A percentile compares a stretch with the other conserved stretches of the same genome.
Conservation (phyloP, 768 basidiomycete species). For the Polyporus arcularius region DNA sequence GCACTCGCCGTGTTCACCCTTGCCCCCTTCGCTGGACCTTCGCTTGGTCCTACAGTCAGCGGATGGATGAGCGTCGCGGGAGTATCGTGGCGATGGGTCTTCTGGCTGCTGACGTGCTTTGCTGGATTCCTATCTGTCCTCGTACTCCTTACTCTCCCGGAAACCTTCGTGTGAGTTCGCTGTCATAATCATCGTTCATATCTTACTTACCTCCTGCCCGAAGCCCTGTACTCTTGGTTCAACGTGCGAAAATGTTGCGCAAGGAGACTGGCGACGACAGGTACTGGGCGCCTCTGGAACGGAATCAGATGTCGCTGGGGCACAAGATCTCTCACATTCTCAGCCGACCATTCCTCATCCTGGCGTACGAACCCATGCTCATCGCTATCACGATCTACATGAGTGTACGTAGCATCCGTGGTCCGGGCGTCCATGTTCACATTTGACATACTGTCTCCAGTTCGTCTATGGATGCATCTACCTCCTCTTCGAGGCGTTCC, state of each 20-base stretch:
- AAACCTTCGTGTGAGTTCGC: slow-evolving; percentile 51
- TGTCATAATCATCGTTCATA: not conserved
- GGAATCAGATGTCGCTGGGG: slow-evolving; percentile 37
- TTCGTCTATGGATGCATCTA: slow-evolving; percentile 69
- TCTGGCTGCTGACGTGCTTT: slow-evolving; percentile 63
- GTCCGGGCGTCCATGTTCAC: not conserved
- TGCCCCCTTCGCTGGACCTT: slow-evolving; percentile 63
- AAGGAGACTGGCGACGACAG: slow-evolving; percentile 52
- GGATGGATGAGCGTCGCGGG: slow-evolving; percentile 40
- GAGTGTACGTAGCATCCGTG: slow-evolving; percentile 42
- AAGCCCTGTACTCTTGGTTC: slow-evolving; percentile 58
- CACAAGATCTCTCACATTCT: slow-evolving; percentile 49
- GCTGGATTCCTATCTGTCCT: slow-evolving; percentile 51
- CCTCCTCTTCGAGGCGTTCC: slow-evolving; percentile 64
- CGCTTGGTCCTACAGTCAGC: slow-evolving; percentile 35
- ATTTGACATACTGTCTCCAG: slow-evolving; percentile 17
- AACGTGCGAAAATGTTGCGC: slow-evolving; percentile 50
- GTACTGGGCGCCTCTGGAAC: slow-evolving; percentile 57
- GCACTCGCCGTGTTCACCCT: slow-evolving; percentile 57
- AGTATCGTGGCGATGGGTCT: slow-evolving; percentile 66
- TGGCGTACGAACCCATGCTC: slow-evolving; percentile 69
- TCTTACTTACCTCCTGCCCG: not conserved
- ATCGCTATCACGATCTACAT: slow-evolving; percentile 61
- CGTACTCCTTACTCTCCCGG: slow-evolving; percentile 61
- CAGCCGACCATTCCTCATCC: slow-evolving; percentile 60